Base-by-base conservation (phyloP, 306 rosid genomes). In the Aeschynomene evenia region DNA sequence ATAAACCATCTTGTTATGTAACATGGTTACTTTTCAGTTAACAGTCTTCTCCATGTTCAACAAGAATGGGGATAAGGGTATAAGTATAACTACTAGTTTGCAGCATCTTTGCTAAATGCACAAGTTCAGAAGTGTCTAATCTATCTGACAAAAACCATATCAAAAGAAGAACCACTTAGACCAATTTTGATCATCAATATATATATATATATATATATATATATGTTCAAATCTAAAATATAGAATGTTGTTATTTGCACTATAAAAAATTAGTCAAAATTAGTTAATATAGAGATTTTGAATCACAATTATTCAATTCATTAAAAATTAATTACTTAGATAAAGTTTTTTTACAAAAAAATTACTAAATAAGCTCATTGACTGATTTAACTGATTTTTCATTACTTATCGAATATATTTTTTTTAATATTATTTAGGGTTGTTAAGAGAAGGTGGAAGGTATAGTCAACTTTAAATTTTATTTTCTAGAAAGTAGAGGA, bases 121-220 rank as follows among this genome's bases (percentile, higher is more conserved):
- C 53, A 22, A 14, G 48, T 37, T 63, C 57, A 19, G 18, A 72
- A 40, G 20, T 63, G 78, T 59, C 58, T 20, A 59, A 19, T 29
- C 66, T 52, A n/a, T 18, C 45, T 49, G 21, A 54, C 55, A 21
- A 73, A n/a, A 59, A 66, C 63, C 21, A 73, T 51, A 66, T 69
- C 51, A 56, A 62, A 80, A 74, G 40, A 42, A 74, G 12, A 79
- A 63, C 80, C 65, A 68, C 63, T 75, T 9, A 22, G 42, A 60
- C 58, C 33, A 50, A 40, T 76, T 29, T 76, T 61, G 40, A 40
- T 50, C 6, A 45, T 10, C 51, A 66, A 62, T 13, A 2, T 42
- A 1, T 13, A 39, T 14, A n/a, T n/a, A n/a, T n/a, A n/a, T n/a
- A n/a, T n/a, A n/a, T n/a, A n/a, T 22, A 5, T 31, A 3, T 63